These are phyloP conservation scores for Ogataea methanolica DNA, from an alignment of 805 yeast genomes.

Conservation along the genomic window DNA sequence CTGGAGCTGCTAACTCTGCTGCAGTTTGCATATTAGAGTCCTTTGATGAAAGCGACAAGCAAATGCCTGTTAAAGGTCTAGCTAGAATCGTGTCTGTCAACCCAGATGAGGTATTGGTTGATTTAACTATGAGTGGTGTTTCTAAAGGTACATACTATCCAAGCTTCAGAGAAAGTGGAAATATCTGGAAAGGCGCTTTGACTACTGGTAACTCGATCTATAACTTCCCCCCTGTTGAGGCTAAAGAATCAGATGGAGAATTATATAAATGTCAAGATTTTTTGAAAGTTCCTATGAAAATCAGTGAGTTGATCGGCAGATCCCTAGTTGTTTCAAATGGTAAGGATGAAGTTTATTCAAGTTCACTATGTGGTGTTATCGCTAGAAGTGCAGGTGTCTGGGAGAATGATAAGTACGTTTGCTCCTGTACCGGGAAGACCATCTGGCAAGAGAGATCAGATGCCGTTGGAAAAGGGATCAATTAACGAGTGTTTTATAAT, in stretches of 20 bases:
- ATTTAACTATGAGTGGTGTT: conserved; percentile 73
- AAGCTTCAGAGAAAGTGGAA: conserved; percentile 64
- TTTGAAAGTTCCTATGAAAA: conserved; percentile 40
- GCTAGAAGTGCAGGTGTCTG: conserved; percentile 97
- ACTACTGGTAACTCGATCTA: conserved; percentile 54
- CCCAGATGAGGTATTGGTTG: conserved; percentile 53
- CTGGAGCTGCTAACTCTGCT: conserved; percentile 82
- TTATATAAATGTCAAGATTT: conserved; percentile 42
- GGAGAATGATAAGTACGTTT: conserved; percentile 91
- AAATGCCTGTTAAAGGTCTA: conserved; percentile 73
- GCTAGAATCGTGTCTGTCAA: conserved; percentile 76
- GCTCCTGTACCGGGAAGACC: conserved; percentile 93
- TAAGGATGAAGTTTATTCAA: conserved; percentile 35
- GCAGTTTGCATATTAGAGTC: conserved; percentile 88
- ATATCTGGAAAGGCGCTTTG: conserved; percentile 68
- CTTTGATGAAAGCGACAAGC: conserved; percentile 42
- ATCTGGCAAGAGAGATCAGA: conserved; percentile 92
- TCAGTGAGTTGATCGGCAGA: conserved; percentile 68
- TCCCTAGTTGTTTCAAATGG: conserved; percentile 45
- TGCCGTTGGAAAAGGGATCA: conserved; percentile 58
- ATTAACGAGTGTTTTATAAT: conserved; percentile 2
- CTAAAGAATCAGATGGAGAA: conserved; percentile 29
- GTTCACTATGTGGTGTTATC: conserved; percentile 73
- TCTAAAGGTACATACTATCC: conserved; percentile 65
- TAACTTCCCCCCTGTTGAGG: conserved; percentile 37